Conservation (phyloP, 805 yeast species). For the Suhomyces emberorum region DNA sequence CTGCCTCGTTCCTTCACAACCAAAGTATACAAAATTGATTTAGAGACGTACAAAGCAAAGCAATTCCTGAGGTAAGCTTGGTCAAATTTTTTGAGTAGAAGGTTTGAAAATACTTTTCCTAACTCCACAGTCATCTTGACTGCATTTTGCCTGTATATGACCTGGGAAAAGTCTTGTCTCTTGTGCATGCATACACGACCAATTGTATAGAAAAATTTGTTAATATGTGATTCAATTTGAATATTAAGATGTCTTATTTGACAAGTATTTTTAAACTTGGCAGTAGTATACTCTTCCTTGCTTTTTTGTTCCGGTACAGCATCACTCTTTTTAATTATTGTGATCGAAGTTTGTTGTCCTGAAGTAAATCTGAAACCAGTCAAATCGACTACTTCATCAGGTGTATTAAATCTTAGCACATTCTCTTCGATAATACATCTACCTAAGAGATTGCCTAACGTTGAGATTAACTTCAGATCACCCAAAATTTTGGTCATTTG, state of each 20-base stretch:
- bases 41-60: conserved; percentile 33
- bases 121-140: conserved; percentile 38
- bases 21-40: conserved; percentile 32
- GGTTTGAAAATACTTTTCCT: conserved; percentile 21
- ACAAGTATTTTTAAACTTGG: conserved; percentile 60
- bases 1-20: conserved; percentile 22
- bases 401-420: conserved; percentile 45
- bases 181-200: conserved; percentile 46
- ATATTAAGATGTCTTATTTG: conserved; percentile 52
- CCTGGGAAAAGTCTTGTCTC: conserved; percentile 41
- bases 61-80: conserved; percentile 18
- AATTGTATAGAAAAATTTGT: conserved; percentile 42
- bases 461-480: conserved; percentile 39
- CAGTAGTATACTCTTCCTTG: conserved; percentile 45
- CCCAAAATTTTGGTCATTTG: conserved; percentile 42
- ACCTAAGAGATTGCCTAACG: conserved; percentile 45
- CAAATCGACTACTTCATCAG: conserved; percentile 43
- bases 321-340: conserved; percentile 39
- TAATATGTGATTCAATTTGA: conserved; percentile 44
- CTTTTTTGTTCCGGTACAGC: conserved; percentile 32
- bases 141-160: conserved; percentile 36
- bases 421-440: conserved; percentile 59
- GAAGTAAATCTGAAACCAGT: conserved; percentile 35
- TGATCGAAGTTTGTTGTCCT: conserved; percentile 36
- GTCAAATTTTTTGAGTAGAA: conserved; percentile 20